Percentiles rank a stretch among this genome's conserved stretches.
phyloP scores from a whole-genome alignment of 2,329 filamentous ascomycete species.

The Magnaporthiopsis rhizophila region DNA sequence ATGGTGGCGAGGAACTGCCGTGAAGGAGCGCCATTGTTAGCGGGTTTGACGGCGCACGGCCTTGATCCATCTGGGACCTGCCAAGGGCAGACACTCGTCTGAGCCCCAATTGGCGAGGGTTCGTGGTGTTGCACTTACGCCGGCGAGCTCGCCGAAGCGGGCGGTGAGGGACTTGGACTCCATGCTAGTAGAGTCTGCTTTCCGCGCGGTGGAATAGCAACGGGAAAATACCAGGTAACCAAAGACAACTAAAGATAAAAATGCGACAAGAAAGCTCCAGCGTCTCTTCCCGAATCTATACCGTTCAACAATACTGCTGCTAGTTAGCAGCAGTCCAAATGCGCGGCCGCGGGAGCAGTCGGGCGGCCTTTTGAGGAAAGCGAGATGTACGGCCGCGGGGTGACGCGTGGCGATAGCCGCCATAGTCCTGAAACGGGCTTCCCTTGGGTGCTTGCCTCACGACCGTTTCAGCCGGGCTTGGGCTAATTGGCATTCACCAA shows the following conservation, averaged over 20 bases:
- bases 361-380: background rate
- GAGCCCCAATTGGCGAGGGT: too few species aligned
- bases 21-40: background rate
- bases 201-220: background rate
- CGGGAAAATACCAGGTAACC: background rate
- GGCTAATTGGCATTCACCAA: background rate
- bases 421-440: background rate
- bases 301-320: background rate
- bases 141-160: slow-evolving; percentile 22
- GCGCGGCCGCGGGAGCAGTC: background rate
- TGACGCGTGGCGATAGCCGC: background rate
- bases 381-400: background rate
- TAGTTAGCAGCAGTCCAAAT: background rate
- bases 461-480: slow-evolving; percentile 1
- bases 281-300: background rate
- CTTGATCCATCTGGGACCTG: too few species aligned
- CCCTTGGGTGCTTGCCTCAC: background rate
- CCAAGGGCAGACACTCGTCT: too few species aligned
- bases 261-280: background rate
- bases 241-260: background rate
- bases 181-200: slow-evolving; percentile 8
- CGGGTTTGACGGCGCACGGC: background rate
- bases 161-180: slow-evolving; percentile 21
- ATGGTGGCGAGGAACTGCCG: slow-evolving; percentile 26
- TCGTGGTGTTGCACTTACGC: slow-evolving; percentile 14